Evolutionary conservation across 768 basidiomycete genomes (phyloP).

Genomic region (Pisolithus albus): DNA sequence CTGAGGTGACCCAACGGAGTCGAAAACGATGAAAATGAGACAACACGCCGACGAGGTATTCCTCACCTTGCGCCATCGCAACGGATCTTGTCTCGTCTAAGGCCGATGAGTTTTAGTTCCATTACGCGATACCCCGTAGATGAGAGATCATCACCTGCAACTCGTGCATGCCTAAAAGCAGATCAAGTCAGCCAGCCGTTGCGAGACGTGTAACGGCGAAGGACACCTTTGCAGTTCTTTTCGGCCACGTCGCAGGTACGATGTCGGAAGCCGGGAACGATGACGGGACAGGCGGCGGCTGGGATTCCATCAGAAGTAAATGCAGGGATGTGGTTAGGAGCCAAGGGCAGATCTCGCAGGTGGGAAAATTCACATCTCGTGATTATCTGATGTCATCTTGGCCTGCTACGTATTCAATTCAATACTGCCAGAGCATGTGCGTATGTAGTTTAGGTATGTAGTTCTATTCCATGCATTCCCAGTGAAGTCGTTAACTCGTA

Average conservation of each 20-base stretch:
- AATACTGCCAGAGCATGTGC: neutral
- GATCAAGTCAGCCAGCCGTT: neutral
- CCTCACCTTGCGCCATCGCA: constrained; percentile 49
- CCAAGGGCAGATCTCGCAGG: constrained; percentile 9
- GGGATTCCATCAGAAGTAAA: constrained; percentile 28
- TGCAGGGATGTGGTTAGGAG: constrained; percentile 23
- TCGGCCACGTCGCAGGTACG: constrained; percentile 40
- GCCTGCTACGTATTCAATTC: neutral
- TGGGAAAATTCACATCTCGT: constrained; percentile 25
- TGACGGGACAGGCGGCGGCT: constrained; percentile 28
- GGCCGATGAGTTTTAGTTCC: constrained; percentile 3
- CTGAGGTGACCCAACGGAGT: constrained; percentile 21
- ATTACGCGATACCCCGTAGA: neutral
- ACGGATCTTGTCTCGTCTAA: constrained; percentile 55
- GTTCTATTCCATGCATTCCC: neutral
- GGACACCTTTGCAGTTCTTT: constrained; percentile 45
- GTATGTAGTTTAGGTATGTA: neutral
- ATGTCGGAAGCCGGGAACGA: constrained; percentile 48
- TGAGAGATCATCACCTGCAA: constrained; percentile 37
- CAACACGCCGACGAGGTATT: neutral
- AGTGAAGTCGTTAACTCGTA: neutral
- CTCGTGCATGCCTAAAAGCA: constrained; percentile 48
- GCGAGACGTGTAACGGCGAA: constrained; percentile 2
- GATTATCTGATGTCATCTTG: constrained; percentile 3
- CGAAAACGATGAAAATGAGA: constrained; percentile 1